Evolutionary conservation across 257 asterid genomes (phyloP), one percentile per base, ranked within the genome.

Genomic region (Henckelia pumila): DNA sequence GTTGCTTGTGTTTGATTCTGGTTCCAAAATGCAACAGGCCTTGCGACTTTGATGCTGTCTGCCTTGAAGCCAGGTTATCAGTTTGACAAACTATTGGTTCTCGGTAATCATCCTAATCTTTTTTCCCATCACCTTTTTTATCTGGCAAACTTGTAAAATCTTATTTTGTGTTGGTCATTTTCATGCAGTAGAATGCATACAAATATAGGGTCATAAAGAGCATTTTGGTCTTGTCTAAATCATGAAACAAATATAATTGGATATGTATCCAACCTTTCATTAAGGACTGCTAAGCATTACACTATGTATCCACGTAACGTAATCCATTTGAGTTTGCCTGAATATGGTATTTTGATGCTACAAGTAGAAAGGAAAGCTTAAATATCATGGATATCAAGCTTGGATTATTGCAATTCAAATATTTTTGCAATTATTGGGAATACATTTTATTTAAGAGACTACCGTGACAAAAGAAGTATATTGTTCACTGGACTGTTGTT

Each of bases 81-180:
- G 68, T 91, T 94, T 79, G 96, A 94, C 76, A 78, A 84, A 68
- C 86, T 94, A 52, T 84, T 94, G 87, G 89, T 94, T 80, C 95
- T 94, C 64, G 99, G 99, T 94, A 86, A 74, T 53, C 64, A 61
- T 57, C 62, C 68, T 21, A 22, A 55, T 11, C 5, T 57, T 61
- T 61, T 61, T 61, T 72, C 44, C 20, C 4, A 29, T 68, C 20
- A n/a, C 68, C 7, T 29, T 69, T 67, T 22, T 8, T 16, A 55
- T 59, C 24, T 73, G 70, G 64, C 72, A 20, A 68, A 50, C 19
- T 25, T 35, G 50, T 56, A 20, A 3, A 10, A 59, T 14, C 17
- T 23, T 56, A 49, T 64, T 68, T 69, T 60, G 23, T 63, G 22
- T 68, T 50, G 40, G n/a, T 52, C 17, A 44, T 44, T 44, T 14